Conservation (phyloP, 1,284 basidiomycete species). For the Cryptococcus jaspeensis region DNA sequence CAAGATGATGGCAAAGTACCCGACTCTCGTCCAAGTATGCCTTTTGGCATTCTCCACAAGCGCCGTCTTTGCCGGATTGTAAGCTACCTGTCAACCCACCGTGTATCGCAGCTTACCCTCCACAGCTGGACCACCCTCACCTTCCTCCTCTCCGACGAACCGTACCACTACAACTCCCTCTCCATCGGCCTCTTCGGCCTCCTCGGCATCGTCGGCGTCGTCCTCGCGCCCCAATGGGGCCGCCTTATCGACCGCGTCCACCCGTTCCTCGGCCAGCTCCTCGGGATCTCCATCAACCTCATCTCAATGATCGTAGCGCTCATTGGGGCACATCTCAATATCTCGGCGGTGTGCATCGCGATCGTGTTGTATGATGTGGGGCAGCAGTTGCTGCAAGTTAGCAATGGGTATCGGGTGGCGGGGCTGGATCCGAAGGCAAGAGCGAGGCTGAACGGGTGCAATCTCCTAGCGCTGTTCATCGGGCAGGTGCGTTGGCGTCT, state of each 20-base stretch:
- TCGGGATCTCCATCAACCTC: slow-evolving; percentile 51
- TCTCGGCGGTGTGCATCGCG: slow-evolving; percentile 60
- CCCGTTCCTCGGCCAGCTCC: slow-evolving; percentile 65
- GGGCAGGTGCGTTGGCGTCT: slow-evolving; percentile 26
- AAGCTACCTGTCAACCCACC: slow-evolving; percentile 4
- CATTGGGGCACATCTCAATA: slow-evolving; percentile 60
- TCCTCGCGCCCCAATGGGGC: slow-evolving; percentile 63
- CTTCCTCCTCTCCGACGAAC: slow-evolving; percentile 64
- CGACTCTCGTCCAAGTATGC: slow-evolving; percentile 63
- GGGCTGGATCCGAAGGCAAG: slow-evolving; percentile 61
- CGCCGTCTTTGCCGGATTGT: slow-evolving; percentile 43
- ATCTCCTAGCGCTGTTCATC: slow-evolving; percentile 56
- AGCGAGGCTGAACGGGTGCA: slow-evolving; percentile 63
- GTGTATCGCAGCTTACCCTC: slow-evolving; percentile 5
- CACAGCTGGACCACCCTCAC: slow-evolving; percentile 66
- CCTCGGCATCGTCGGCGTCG: slow-evolving; percentile 67
- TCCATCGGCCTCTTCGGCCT: slow-evolving; percentile 70
- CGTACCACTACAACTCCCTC: slow-evolving; percentile 61
- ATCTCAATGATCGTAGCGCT: slow-evolving; percentile 54
- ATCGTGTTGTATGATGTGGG: slow-evolving; percentile 52
- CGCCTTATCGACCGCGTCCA: slow-evolving; percentile 62
- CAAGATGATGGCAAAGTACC: slow-evolving; percentile 67
- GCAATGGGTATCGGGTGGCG: slow-evolving; percentile 44
- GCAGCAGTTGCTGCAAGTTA: slow-evolving; percentile 55
- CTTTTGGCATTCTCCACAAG: slow-evolving; percentile 61